Evolutionary conservation across 1,139 yeast genomes (phyloP), one percentile per base, ranked within the genome.

Genomic region (Yamadazyma sp.): DNA sequence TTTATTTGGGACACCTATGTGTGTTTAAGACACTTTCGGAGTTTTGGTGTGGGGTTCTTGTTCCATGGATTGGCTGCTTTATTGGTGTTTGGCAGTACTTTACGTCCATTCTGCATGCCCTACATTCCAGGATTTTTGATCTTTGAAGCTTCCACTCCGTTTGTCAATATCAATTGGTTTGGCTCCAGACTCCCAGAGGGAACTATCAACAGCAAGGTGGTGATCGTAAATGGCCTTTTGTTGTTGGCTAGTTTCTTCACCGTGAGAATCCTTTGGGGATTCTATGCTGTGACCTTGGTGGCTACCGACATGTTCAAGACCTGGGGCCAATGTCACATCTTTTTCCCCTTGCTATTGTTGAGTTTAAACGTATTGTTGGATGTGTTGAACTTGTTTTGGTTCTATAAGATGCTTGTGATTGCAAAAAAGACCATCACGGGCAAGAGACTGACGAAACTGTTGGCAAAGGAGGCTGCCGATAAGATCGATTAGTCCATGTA

Each of bases 71-170:
- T 85, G 31, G 86, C 92, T 11, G 92, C 97, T 0, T 68, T 88
- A 38, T 70, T 74, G 44, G 96, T 88, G 32, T 89, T 86, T 57
- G 62, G 66, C 20, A 78, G 82, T 15, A 57, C 79, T 41, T 64
- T 72, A 34, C 40, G 49, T 8, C 80, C 80, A 11, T 76, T 67
- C 52, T 70, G 76, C 47, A 66, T 79, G 40, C 94, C 96, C 14
- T 88, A 87, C 76, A 76, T 87, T 46, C 94, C 96, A 1, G 78
- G 82, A 8, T 92, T 92, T 62, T 71, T 92, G 52, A 54, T 88
- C 44, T 92, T 92, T 64, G 98, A 92, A 63, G 72, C 86, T 42
- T 86, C 96, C 15, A 92, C 97, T 7, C 97, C 98, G 10, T 90
- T 90, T 57, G 81, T 92, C 41, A 90, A 92, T 64, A 61, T 89